Evolutionary conservation across 2,329 filamentous ascomycete genomes (phyloP), one percentile per base, ranked within the genome.

Genomic region (Ophiostoma piceae): DNA sequence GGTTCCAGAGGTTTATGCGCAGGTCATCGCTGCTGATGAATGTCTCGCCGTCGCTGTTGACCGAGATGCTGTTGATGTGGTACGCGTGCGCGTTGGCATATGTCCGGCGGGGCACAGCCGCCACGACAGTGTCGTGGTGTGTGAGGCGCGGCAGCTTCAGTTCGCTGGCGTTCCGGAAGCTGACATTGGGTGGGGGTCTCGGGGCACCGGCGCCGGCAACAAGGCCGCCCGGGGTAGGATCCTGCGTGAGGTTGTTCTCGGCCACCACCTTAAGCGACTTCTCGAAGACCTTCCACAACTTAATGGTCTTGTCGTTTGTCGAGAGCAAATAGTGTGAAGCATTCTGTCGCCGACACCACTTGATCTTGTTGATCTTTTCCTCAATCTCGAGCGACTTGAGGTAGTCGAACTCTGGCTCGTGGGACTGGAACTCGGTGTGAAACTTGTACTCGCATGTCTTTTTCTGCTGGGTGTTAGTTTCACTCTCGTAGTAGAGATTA

Each of bases 291-390:
- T 99, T 99, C 95, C 95, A 99, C 75, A 99, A 85, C 84, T 99
- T 99, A 86, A 99, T 99, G 60, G 95, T 99, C 85, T 99, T 99
- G 84, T 99, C 95, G 79, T 99, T 99, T 76, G 95, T 99, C 62
- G 95, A 98, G 70, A 99, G 88, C 68, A 99, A 88, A 80, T 97
- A 99, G 83, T 99, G 95, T 70, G 95, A 98, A 72, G 94, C 92
- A 84, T 99, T 99, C 82, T 98, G 94, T 81, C 95, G 90, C 78
- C 91, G 90, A 81, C 95, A 99, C 95, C 95, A 99, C 82, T 98
- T 99, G 83, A 99, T 99, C 85, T 99, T 99, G 87, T 99, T 99
- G 86, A 99, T 99, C 84, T 99, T 99, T 82, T 99, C 95, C 85
- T 99, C 95, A 78, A 99, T 99, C 82, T 99, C 95, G 76, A 99